phyloP scores from a whole-genome alignment of 305 asterid species.

The Coffea humblotiana region DNA sequence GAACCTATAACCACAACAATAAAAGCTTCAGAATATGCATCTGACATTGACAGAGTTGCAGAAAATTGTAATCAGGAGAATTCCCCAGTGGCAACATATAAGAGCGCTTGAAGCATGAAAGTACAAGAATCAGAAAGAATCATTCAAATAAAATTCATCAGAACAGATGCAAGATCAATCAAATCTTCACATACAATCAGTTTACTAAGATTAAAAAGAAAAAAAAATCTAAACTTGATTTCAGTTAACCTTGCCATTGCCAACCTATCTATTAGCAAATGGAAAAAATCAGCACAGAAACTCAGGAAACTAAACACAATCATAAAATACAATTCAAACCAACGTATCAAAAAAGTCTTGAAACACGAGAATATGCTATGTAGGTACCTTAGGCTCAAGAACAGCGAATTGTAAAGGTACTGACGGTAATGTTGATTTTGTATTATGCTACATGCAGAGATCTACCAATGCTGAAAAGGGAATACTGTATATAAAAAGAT shows the following conservation, averaged over 20 bases:
- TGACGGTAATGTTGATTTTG: background rate
- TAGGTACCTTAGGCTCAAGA: slow-evolving; percentile 3
- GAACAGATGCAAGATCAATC: slow-evolving; percentile 7
- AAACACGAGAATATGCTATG: slow-evolving; percentile 1
- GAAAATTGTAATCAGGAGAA: background rate
- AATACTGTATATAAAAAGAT: background rate
- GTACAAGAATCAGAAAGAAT: background rate
- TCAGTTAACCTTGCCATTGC: background rate
- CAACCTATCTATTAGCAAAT: background rate
- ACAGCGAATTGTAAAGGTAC: background rate
- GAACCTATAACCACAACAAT: slow-evolving; percentile 1
- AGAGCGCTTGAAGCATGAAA: background rate
- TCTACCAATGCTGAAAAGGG: slow-evolving; percentile 4
- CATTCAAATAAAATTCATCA: background rate
- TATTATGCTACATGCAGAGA: slow-evolving; percentile 20
- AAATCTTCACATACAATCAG: background rate
- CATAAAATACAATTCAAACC: background rate
- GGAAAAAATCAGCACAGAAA: slow-evolving; percentile 2
- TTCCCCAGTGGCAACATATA: background rate
- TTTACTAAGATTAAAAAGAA: background rate
- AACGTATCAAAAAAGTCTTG: background rate
- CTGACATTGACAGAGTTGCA: background rate
- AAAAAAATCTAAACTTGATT: background rate
- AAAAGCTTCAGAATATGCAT: slow-evolving; percentile 2
- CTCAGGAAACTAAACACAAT: background rate